These are phyloP conservation scores for Neobulgaria alba DNA, from an alignment of 2,329 filamentous ascomycete genomes.

Conservation along the genomic window DNA sequence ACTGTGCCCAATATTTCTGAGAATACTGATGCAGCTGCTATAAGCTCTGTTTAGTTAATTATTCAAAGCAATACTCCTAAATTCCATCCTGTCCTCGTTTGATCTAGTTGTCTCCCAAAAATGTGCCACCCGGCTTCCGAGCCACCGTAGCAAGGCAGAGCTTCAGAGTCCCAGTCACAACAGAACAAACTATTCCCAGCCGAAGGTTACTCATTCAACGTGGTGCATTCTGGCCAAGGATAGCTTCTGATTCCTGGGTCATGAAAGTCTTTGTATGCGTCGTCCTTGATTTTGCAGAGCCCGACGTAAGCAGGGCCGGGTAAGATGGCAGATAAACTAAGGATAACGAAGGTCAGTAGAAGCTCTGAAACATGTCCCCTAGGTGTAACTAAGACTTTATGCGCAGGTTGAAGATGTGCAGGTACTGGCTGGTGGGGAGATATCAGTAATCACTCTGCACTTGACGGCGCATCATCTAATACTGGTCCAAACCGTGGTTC, in stretches of 20 bases:
- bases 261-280: slow-evolving; percentile 9
- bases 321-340: slow-evolving; percentile 35
- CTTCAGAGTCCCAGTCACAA: no score
- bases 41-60: no score
- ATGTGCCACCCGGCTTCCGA: not conserved
- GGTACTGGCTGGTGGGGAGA: slow-evolving; percentile 48
- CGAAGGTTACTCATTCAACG: no score
- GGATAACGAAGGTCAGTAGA: slow-evolving; percentile 34
- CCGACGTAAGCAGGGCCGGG: slow-evolving; percentile 12
- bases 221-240: no score
- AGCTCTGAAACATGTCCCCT: not conserved
- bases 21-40: no score
- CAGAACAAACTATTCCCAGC: no score
- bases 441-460: slow-evolving; percentile 47
- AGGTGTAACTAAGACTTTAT: slow-evolving; percentile 8
- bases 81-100: no score
- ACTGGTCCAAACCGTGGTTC: slow-evolving; percentile 29
- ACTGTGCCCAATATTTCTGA: no score
- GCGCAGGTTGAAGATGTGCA: slow-evolving; percentile 51
- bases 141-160: not conserved
- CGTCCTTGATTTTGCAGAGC: slow-evolving; percentile 10
- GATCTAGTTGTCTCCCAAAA: no score
- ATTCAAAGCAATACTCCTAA: no score
- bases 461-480: slow-evolving; percentile 54
- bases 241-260: slow-evolving; percentile 1